Conservation (phyloP, 495 filamentous ascomycete genomes). For the Lentithecium fluviatile region DNA sequence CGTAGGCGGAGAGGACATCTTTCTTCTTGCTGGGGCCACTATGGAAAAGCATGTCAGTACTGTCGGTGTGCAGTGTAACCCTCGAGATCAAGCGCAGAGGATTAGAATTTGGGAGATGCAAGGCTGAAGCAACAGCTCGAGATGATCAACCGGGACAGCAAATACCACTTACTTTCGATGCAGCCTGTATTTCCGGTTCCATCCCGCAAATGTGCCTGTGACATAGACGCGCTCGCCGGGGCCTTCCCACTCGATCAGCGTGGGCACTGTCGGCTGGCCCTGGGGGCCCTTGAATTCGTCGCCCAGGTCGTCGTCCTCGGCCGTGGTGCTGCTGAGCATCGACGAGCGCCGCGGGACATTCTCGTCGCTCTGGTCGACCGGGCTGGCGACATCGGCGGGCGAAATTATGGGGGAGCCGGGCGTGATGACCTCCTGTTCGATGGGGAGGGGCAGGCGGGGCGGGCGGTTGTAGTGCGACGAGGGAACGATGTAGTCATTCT, state of each 20-base stretch:
- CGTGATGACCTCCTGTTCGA: constrained; percentile 80
- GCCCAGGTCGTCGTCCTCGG: constrained; percentile 75
- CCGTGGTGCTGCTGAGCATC: constrained; percentile 65
- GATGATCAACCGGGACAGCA: too few species aligned
- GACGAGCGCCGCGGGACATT: constrained; percentile 58
- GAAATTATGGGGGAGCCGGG: constrained; percentile 83
- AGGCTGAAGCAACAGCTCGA: too few species aligned
- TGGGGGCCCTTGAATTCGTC: constrained; percentile 66
- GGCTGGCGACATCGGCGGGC: constrained; percentile 55
- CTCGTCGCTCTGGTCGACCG: constrained; percentile 53
- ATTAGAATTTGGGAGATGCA: background rate
- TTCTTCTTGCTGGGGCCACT: constrained; percentile 48
- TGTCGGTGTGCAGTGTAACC: constrained; percentile 36
- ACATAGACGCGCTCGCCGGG: constrained; percentile 87
- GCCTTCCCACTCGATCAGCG: constrained; percentile 75
- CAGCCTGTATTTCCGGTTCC: constrained; percentile 87
- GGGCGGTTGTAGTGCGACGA: constrained; percentile 63
- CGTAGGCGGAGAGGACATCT: constrained; percentile 66
- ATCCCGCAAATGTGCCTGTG: constrained; percentile 90
- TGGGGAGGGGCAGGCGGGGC: constrained; percentile 84
- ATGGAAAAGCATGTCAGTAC: constrained; percentile 16
- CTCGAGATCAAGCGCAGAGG: constrained; percentile 19
- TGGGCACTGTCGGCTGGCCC: constrained; percentile 67
- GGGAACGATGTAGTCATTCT: constrained; percentile 34
- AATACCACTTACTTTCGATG: constrained; percentile 71